These are phyloP conservation scores for Hirsutella minnesotensis DNA, from an alignment of 2,329 filamentous ascomycete species.

Conservation along the genomic window DNA sequence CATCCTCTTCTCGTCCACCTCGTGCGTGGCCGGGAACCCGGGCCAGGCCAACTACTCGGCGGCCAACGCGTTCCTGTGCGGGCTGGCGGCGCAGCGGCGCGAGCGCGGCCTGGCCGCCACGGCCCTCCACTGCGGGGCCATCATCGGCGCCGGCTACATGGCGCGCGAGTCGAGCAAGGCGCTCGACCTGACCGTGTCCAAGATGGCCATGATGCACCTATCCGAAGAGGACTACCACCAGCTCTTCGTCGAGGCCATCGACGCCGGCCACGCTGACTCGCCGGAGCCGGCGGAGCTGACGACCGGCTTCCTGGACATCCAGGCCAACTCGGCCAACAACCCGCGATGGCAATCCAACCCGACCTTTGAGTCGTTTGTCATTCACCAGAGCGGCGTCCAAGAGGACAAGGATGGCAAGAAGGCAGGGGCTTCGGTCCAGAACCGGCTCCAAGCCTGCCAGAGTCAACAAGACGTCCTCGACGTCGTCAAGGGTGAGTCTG, in stretches of 20 bases:
- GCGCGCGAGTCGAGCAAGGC: conserved; percentile 5
- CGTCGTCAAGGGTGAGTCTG: too few species aligned
- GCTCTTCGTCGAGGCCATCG: neutral
- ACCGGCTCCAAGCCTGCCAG: neutral
- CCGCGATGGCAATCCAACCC: neutral
- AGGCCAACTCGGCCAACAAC: neutral
- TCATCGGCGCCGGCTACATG: conserved; percentile 29
- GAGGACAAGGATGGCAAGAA: neutral
- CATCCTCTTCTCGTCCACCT: conserved; percentile 19
- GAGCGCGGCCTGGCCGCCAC: conserved; percentile 7
- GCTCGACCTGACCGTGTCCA: conserved; percentile 1
- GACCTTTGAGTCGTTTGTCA: neutral
- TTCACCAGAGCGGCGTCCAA: neutral
- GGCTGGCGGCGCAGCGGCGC: conserved; percentile 21
- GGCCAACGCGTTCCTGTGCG: conserved; percentile 28
- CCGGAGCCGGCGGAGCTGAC: neutral
- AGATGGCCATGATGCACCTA: conserved; percentile 7
- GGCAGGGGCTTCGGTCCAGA: neutral
- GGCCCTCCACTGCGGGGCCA: conserved; percentile 13
- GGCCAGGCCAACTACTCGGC: conserved; percentile 32
- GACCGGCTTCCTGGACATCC: neutral
- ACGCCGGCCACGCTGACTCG: neutral
- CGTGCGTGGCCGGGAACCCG: conserved; percentile 14
- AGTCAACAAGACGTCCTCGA: neutral
- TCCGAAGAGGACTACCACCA: conserved; percentile 21